A percentile compares a stretch with the other conserved stretches of the same genome.
These are phyloP conservation scores for Malassezia dermatis DNA, from an alignment of 1,284 basidiomycete species.

Conservation along the genomic window DNA sequence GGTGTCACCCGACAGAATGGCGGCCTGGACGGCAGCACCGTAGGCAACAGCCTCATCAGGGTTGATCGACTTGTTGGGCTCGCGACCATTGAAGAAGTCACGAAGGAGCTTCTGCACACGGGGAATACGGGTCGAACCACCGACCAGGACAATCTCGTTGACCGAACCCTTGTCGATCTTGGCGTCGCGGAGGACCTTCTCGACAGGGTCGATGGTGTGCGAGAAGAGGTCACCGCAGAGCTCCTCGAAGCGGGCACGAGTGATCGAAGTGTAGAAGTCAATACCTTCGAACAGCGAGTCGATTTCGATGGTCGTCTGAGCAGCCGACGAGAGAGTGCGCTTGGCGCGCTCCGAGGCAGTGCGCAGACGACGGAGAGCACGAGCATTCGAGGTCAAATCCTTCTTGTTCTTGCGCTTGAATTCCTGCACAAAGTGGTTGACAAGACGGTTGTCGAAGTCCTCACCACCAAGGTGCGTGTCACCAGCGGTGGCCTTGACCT, in stretches of 20 bases:
- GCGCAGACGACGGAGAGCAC: slow-evolving; percentile 91
- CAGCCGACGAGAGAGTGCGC: slow-evolving; percentile 90
- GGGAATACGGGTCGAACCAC: slow-evolving; percentile 97
- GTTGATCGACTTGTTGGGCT: slow-evolving; percentile 66
- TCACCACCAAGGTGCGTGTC: slow-evolving; percentile 98
- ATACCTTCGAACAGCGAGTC: slow-evolving; percentile 96
- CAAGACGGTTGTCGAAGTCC: slow-evolving; percentile 91
- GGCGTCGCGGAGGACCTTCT: slow-evolving; percentile 94
- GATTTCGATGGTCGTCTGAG: slow-evolving; percentile 94
- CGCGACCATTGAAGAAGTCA: slow-evolving; percentile 85
- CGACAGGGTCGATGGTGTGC: slow-evolving; percentile 88
- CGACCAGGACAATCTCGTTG: slow-evolving; percentile 93
- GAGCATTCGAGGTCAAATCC: slow-evolving; percentile 80
- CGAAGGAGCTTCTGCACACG: slow-evolving; percentile 95
- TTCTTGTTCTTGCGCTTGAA: slow-evolving; percentile 99
- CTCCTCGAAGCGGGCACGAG: slow-evolving; percentile 97
- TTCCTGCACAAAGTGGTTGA: slow-evolving; percentile 95
- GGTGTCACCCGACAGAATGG: slow-evolving; percentile 92
- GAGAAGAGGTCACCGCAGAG: slow-evolving; percentile 95
- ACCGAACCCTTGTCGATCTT: slow-evolving; percentile 87
- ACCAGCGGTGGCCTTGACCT: slow-evolving; percentile 97
- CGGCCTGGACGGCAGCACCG: slow-evolving; percentile 97
- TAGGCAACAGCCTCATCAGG: slow-evolving; percentile 99
- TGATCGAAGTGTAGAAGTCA: slow-evolving; percentile 96
- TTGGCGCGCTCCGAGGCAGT: slow-evolving; percentile 98